phyloP scores from a whole-genome alignment of 2,329 filamentous ascomycete species.

The Zasmidium cellare region DNA sequence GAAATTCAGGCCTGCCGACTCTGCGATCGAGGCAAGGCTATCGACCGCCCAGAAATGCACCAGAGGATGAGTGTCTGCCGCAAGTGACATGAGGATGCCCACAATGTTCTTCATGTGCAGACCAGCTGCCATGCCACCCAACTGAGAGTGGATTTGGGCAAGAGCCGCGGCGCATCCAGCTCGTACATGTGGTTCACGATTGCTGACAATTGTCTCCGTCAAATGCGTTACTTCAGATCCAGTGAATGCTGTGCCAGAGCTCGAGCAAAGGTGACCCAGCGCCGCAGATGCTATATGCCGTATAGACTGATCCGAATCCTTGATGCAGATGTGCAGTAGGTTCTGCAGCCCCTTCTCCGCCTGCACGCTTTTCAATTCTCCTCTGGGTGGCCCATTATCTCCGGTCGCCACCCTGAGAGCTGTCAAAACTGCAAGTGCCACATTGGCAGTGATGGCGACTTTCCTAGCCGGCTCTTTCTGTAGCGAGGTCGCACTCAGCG shows the following conservation, averaged over 20 bases:
- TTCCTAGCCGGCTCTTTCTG: constrained; percentile 85
- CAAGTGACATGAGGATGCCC: constrained; percentile 96
- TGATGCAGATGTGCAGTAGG: constrained; percentile 74
- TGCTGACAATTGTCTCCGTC: constrained; percentile 90
- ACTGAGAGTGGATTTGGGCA: constrained; percentile 89
- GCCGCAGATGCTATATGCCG: constrained; percentile 83
- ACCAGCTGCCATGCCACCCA: constrained; percentile 95
- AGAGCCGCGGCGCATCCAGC: constrained; percentile 93
- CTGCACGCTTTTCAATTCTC: constrained; percentile 70
- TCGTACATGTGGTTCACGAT: constrained; percentile 87
- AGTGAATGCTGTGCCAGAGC: constrained; percentile 84
- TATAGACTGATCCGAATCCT: constrained; percentile 82
- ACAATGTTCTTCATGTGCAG: constrained; percentile 96
- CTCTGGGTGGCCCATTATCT: constrained; percentile 71
- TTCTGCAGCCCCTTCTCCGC: constrained; percentile 72
- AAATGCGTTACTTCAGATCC: constrained; percentile 86
- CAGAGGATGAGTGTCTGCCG: constrained; percentile 89
- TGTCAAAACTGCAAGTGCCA: constrained; percentile 76
- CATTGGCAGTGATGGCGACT: constrained; percentile 87
- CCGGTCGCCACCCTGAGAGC: constrained; percentile 81
- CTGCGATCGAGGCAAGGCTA: constrained; percentile 79
- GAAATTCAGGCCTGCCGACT: constrained; percentile 90
- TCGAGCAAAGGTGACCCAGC: constrained; percentile 79
- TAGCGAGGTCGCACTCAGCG: constrained; percentile 73
- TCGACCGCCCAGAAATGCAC: constrained; percentile 97